Conservation (phyloP, 2,329 filamentous ascomycete species). For the Colletotrichum higginsianum region DNA sequence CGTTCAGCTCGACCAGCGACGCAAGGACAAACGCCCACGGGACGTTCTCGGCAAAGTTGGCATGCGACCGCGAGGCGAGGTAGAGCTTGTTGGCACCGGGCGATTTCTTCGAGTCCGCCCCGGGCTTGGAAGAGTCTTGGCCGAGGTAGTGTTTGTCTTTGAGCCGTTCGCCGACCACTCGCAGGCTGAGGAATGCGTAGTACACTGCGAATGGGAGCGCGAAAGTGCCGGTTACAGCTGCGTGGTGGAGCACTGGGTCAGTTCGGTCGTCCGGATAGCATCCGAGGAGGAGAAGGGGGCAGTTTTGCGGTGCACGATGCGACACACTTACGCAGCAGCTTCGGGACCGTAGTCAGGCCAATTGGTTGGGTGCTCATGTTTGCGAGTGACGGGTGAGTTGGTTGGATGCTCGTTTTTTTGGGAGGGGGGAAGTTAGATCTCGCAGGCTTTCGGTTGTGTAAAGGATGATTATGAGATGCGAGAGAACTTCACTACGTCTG, state of each 20-base stretch:
- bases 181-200: slow-evolving; percentile 34
- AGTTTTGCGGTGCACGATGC: background rate
- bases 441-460: too few relatives aligned
- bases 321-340: slow-evolving; percentile 29
- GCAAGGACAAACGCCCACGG: slow-evolving; percentile 23
- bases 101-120: background rate
- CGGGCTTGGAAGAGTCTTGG: slow-evolving; percentile 16
- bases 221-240: slow-evolving; percentile 31
- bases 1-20: slow-evolving; percentile 18
- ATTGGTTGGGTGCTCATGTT: slow-evolving; percentile 24
- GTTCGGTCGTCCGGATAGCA: background rate
- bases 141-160: slow-evolving; percentile 29
- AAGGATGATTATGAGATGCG: too few relatives aligned
- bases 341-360: slow-evolving; percentile 29
- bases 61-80: slow-evolving; percentile 24
- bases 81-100: slow-evolving; percentile 14
- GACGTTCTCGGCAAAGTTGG: slow-evolving; percentile 29
- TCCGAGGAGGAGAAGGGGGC: too few relatives aligned
- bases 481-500: too few relatives aligned
- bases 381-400: background rate
- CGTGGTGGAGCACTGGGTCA: background rate
- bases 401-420: too few relatives aligned
- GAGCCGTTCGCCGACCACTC: slow-evolving; percentile 22
- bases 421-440: background rate
- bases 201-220: slow-evolving; percentile 32